Conservation (phyloP, 352 stramenopile genomes). For the Paralagenidium karlingii region DNA sequence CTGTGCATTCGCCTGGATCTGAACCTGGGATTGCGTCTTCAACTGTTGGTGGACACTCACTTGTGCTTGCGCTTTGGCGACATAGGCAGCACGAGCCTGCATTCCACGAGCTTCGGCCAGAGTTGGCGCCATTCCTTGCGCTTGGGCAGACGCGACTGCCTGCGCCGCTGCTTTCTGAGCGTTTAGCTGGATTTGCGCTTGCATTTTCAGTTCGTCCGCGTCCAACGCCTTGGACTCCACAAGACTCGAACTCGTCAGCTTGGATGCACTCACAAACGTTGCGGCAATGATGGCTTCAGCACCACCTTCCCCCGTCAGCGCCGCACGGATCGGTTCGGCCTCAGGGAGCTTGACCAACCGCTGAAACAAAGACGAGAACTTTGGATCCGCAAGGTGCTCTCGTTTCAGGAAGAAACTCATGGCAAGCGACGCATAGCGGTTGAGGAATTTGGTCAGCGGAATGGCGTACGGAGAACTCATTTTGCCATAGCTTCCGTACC, state of each 20-base stretch:
- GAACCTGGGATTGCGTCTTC: slow-evolving; percentile 78
- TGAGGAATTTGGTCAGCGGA: slow-evolving; percentile 89
- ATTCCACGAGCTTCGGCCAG: slow-evolving; percentile 63
- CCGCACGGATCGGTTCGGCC: slow-evolving; percentile 70
- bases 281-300: slow-evolving; percentile 85
- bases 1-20: slow-evolving; percentile 83
- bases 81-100: slow-evolving; percentile 70
- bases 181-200: slow-evolving; percentile 77
- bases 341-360: slow-evolving; percentile 89
- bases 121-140: slow-evolving; percentile 59
- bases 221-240: slow-evolving; percentile 21
- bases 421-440: slow-evolving; percentile 78
- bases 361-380: slow-evolving; percentile 91
- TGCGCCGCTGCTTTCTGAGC: slow-evolving; percentile 74
- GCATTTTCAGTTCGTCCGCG: slow-evolving; percentile 61
- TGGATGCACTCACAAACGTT: slow-evolving; percentile 81
- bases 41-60: slow-evolving; percentile 70
- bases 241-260: slow-evolving; percentile 23
- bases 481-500: slow-evolving; percentile 83
- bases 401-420: slow-evolving; percentile 84
- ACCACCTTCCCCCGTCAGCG: slow-evolving; percentile 80
- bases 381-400: slow-evolving; percentile 63
- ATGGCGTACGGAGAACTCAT: slow-evolving; percentile 87
- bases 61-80: slow-evolving; percentile 79
- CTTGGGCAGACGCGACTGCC: slow-evolving; percentile 57